Conservation (phyloP, 192 early-diverging fungal genomes). For the Ramicandelaber brevisporus region DNA sequence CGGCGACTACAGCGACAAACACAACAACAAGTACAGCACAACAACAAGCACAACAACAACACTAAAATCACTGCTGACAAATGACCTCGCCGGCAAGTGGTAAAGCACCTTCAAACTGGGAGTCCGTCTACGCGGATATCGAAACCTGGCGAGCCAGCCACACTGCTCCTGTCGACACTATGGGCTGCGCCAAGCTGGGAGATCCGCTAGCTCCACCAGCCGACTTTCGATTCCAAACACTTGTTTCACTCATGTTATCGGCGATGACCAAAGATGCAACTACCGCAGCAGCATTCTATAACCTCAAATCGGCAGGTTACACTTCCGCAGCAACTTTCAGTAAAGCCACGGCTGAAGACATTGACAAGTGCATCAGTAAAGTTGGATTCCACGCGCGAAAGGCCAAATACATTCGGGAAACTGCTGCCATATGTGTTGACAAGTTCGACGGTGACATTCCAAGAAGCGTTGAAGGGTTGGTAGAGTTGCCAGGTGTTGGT, state of each 20-base stretch:
- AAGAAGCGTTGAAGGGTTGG: constrained; percentile 41
- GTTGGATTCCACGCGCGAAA: constrained; percentile 86
- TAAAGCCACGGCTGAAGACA: constrained; percentile 21
- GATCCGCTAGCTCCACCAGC: constrained; percentile 18
- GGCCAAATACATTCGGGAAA: constrained; percentile 49
- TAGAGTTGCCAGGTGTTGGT: constrained; percentile 71
- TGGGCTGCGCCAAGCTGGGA: constrained; percentile 58
- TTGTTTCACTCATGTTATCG: constrained; percentile 69
- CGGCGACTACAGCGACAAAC: no score
- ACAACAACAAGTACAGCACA: no score
- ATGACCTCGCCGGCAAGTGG: no score
- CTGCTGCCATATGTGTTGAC: constrained; percentile 44
- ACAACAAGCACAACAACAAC: no score
- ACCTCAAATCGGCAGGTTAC: constrained; percentile 43
- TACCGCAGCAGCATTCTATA: constrained; percentile 49
- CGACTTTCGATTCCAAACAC: constrained; percentile 52
- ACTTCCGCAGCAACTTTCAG: constrained; percentile 38
- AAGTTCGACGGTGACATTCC: constrained; percentile 63
- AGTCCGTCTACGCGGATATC: constrained; percentile 29
- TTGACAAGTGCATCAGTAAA: constrained; percentile 45
- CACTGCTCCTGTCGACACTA: constrained; percentile 64
- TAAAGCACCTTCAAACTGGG: no score
- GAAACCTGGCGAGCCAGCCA: constrained; percentile 33
- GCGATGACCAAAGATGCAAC: constrained; percentile 83
- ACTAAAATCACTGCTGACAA: no score